Conservation (phyloP, 306 rosid genomes). For the Lablab purpureus region DNA sequence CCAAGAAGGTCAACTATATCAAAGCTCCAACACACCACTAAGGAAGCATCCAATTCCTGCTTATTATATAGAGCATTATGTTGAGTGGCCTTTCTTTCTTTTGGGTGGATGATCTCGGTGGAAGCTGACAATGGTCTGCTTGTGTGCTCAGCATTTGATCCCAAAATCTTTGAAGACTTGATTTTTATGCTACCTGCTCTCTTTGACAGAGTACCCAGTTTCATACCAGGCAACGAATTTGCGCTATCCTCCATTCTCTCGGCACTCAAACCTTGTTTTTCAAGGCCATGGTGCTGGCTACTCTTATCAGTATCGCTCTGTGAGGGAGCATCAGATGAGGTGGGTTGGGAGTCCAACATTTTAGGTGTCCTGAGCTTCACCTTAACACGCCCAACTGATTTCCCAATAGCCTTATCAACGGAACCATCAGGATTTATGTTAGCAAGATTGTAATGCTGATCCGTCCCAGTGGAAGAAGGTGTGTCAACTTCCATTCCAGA, state of each 20-base stretch:
- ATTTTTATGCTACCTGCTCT: constrained; percentile 78
- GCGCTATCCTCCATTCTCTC: constrained; percentile 86
- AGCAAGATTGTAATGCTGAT: constrained; percentile 69
- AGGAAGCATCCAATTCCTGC: constrained; percentile 77
- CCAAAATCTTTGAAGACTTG: constrained; percentile 75
- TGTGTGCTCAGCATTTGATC: constrained; percentile 57
- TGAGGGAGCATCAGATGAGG: constrained; percentile 76
- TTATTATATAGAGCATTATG: constrained; percentile 60
- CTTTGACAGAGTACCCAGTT: constrained; percentile 54
- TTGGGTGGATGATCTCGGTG: constrained; percentile 47
- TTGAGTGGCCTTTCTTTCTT: constrained; percentile 55
- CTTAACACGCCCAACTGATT: constrained; percentile 81
- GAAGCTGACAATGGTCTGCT: constrained; percentile 43
- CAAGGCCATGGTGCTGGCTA: constrained; percentile 74
- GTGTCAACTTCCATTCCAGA: constrained; percentile 81
- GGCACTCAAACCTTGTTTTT: constrained; percentile 53
- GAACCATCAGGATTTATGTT: constrained; percentile 73
- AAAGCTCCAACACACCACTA: constrained; percentile 59
- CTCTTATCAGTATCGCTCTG: constrained; percentile 91
- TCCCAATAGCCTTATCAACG: constrained; percentile 56
- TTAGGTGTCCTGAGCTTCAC: constrained; percentile 84
- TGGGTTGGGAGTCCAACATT: constrained; percentile 68
- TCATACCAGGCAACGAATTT: constrained; percentile 63
- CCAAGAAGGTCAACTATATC: constrained; percentile 34
- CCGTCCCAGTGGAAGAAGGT: constrained; percentile 86